Conservation (phyloP, 2,329 filamentous ascomycete species). For the Arthrobotrys musiformis region DNA sequence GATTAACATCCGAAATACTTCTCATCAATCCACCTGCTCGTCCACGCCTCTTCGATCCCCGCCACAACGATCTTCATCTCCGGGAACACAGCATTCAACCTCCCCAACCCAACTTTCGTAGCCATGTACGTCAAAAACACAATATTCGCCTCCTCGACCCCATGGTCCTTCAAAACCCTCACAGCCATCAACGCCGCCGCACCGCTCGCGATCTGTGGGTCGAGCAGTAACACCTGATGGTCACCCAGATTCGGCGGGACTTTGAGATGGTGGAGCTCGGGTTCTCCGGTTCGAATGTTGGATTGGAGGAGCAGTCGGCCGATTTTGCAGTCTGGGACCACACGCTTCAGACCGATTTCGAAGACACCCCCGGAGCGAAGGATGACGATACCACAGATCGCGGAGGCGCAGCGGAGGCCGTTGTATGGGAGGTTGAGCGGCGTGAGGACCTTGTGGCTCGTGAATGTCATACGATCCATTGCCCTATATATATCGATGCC, state of each 20-base stretch:
- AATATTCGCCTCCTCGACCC: slow-evolving; percentile 83
- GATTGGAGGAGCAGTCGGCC: slow-evolving; percentile 92
- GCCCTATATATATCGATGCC: slow-evolving; percentile 67
- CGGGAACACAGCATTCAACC: slow-evolving; percentile 88
- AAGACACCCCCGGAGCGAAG: slow-evolving; percentile 89
- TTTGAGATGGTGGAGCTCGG: slow-evolving; percentile 89
- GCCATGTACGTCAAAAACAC: slow-evolving; percentile 94
- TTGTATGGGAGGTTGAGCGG: slow-evolving; percentile 76
- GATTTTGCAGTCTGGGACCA: slow-evolving; percentile 90
- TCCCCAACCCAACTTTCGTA: slow-evolving; percentile 82
- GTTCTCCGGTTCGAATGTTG: slow-evolving; percentile 83
- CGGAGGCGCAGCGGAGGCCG: slow-evolving; percentile 76
- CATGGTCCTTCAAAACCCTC: slow-evolving; percentile 93
- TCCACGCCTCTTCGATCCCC: slow-evolving; percentile 85
- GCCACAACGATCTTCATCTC: slow-evolving; percentile 85
- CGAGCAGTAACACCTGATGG: slow-evolving; percentile 83
- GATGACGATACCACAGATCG: slow-evolving; percentile 85
- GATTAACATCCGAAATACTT: slow-evolving; percentile 60
- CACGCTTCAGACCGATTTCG: slow-evolving; percentile 85
- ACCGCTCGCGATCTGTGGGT: slow-evolving; percentile 94
- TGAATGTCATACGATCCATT: slow-evolving; percentile 79
- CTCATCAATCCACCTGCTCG: slow-evolving; percentile 71
- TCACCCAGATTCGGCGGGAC: slow-evolving; percentile 77
- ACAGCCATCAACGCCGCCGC: slow-evolving; percentile 91
- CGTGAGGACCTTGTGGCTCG: slow-evolving; percentile 73